phyloP scores from a whole-genome alignment of 2,329 filamentous ascomycete species.

The Triangularia verruculosa region DNA sequence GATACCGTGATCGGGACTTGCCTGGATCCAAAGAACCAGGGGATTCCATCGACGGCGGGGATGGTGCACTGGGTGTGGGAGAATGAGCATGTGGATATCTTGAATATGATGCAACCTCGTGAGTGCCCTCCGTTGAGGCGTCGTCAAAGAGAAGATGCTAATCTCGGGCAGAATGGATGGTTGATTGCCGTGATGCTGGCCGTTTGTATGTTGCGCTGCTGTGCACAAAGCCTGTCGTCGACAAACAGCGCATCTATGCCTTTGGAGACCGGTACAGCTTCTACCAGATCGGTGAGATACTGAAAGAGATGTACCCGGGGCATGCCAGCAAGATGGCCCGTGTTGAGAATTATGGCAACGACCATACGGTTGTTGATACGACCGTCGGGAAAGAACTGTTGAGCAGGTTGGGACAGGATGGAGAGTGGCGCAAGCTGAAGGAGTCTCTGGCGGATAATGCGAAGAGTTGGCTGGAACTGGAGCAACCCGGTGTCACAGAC shows the following conservation, averaged over 20 bases:
- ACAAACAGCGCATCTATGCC: conserved; percentile 33
- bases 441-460: conserved; percentile 32
- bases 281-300: conserved; percentile 29
- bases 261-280: conserved; percentile 34
- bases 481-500: conserved; percentile 11
- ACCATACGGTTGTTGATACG: conserved; percentile 34
- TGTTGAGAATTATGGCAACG: conserved; percentile 30
- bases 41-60: conserved; percentile 32
- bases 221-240: conserved; percentile 25
- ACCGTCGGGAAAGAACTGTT: conserved; percentile 29
- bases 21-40: conserved; percentile 31
- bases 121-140: neutral
- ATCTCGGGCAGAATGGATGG: conserved; percentile 28
- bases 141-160: neutral
- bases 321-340: conserved; percentile 24
- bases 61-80: conserved; percentile 34
- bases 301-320: conserved; percentile 31
- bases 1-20: conserved; percentile 33
- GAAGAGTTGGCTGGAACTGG: conserved; percentile 24
- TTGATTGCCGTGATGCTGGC: conserved; percentile 32
- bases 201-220: conserved; percentile 34
- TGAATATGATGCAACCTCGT: conserved; percentile 26
- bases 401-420: conserved; percentile 27
- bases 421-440: conserved; percentile 32
- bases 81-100: conserved; percentile 18